phyloP scores from a whole-genome alignment of 1,139 yeast genomes.

The Saccharomyces hybrid region DNA sequence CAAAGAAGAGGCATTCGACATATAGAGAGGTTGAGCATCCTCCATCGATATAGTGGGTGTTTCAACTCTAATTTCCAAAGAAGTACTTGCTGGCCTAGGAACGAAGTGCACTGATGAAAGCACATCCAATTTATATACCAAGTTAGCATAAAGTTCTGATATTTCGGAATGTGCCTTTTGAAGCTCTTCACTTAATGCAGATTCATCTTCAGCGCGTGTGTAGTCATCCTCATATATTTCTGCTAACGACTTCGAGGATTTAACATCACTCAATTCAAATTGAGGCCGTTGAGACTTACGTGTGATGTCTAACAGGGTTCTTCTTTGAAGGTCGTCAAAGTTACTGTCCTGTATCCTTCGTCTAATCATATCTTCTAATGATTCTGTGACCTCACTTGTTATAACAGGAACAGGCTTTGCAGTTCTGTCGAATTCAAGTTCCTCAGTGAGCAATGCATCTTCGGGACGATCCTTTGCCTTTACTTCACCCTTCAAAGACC shows the following conservation, averaged over 20 bases:
- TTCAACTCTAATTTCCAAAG: constrained; percentile 72
- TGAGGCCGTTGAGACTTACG: constrained; percentile 32
- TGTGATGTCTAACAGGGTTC: constrained; percentile 56
- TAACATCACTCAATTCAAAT: constrained; percentile 76
- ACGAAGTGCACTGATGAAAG: constrained; percentile 87
- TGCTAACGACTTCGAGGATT: constrained; percentile 82
- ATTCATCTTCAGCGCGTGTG: constrained; percentile 39
- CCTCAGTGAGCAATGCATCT: constrained; percentile 70
- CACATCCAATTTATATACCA: constrained; percentile 74
- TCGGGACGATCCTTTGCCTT: constrained; percentile 71
- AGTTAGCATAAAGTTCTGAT: constrained; percentile 50
- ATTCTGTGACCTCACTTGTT: constrained; percentile 79
- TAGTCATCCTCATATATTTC: constrained; percentile 87
- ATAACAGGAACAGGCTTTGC: constrained; percentile 88
- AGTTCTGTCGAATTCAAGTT: constrained; percentile 63
- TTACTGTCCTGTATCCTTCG: constrained; percentile 66
- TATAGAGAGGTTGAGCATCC: constrained; percentile 89
- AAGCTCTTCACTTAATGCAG: constrained; percentile 52
- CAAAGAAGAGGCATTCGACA: constrained; percentile 64
- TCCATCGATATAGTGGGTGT: constrained; percentile 84
- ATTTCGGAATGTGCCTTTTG: constrained; percentile 75
- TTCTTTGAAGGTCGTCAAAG: constrained; percentile 78
- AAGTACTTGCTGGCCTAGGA: constrained; percentile 81
- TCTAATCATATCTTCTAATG: constrained; percentile 81
- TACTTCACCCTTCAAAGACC: constrained; percentile 95